Evolutionary conservation across 2,329 filamentous ascomycete species (phyloP).

Genomic region (Clonostachys rosea): DNA sequence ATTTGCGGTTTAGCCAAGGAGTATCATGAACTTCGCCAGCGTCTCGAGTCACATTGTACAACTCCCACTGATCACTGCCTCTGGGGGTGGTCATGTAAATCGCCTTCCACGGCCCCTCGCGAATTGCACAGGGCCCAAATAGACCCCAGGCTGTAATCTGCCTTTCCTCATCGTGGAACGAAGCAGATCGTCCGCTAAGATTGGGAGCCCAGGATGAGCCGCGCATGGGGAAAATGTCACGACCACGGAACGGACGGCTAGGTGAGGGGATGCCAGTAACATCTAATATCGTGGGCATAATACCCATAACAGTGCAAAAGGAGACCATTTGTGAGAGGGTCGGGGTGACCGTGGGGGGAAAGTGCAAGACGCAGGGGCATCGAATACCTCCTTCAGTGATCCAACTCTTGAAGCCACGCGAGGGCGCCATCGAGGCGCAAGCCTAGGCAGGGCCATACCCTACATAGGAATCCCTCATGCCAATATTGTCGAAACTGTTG

Average conservation of each 20-base stretch:
- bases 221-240: slow-evolving; percentile 43
- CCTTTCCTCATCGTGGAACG: too few species aligned
- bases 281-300: slow-evolving; percentile 39
- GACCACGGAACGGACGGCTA: slow-evolving; percentile 24
- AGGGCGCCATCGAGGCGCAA: slow-evolving; percentile 27
- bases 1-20: slow-evolving; percentile 13
- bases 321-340: slow-evolving; percentile 4
- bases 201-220: slow-evolving; percentile 19
- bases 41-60: slow-evolving; percentile 48
- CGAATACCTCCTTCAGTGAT: slow-evolving; percentile 36
- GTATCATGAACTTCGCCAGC: slow-evolving; percentile 45
- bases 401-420: slow-evolving; percentile 27
- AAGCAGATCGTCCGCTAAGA: not conserved
- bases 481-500: slow-evolving; percentile 44
- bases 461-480: slow-evolving; percentile 49
- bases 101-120: slow-evolving; percentile 51
- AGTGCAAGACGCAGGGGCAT: slow-evolving; percentile 8
- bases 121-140: too few species aligned
- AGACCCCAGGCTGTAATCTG: too few species aligned
- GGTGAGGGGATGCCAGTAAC: slow-evolving; percentile 35
- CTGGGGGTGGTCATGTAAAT: slow-evolving; percentile 48
- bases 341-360: too few species aligned
- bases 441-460: slow-evolving; percentile 58
- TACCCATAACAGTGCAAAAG: slow-evolving; percentile 40
- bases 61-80: slow-evolving; percentile 46